Percentiles rank a stretch among this genome's conserved stretches.
phyloP scores from a whole-genome alignment of 2,329 filamentous ascomycete genomes.

The Neofusicoccum ribis region DNA sequence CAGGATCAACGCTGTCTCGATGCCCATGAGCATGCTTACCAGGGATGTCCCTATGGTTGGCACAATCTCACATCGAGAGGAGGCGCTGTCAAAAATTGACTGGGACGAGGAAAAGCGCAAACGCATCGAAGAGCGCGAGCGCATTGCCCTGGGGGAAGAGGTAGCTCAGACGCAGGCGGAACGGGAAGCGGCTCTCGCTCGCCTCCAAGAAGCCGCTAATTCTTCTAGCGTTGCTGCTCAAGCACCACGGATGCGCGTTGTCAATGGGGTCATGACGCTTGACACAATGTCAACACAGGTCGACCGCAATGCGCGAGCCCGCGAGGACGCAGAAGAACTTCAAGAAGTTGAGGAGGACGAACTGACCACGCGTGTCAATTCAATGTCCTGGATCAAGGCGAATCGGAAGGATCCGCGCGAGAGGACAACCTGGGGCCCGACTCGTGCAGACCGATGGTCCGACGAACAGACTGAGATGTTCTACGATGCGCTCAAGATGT shows the following conservation, averaged over 20 bases:
- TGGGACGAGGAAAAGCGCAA: conserved; percentile 49
- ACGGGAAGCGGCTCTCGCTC: conserved; percentile 28
- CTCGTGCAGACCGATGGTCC: conserved; percentile 55
- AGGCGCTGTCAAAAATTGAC: conserved; percentile 69
- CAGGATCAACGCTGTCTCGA: conserved; percentile 62
- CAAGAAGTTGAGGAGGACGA: conserved; percentile 76
- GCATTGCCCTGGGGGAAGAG: conserved; percentile 19
- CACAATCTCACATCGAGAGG: conserved; percentile 72
- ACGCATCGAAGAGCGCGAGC: conserved; percentile 39
- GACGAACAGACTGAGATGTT: conserved; percentile 72
- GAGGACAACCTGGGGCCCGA: conserved; percentile 34
- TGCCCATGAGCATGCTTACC: conserved; percentile 73
- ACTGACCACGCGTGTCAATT: conserved; percentile 70
- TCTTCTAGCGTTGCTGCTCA: conserved; percentile 28
- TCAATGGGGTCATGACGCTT: conserved; percentile 72
- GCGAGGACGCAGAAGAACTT: conserved; percentile 53
- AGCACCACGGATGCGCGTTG: conserved; percentile 61
- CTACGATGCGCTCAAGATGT: conserved; percentile 72
- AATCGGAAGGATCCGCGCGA: conserved; percentile 50
- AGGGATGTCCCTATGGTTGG: conserved; percentile 65
- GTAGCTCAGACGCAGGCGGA: conserved; percentile 17
- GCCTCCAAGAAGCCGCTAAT: conserved; percentile 22
- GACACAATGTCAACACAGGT: conserved; percentile 68
- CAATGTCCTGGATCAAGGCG: conserved; percentile 67
- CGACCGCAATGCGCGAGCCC: conserved; percentile 66